Base-by-base conservation (phyloP, 495 filamentous ascomycete species). In the Penicillium paradoxum region DNA sequence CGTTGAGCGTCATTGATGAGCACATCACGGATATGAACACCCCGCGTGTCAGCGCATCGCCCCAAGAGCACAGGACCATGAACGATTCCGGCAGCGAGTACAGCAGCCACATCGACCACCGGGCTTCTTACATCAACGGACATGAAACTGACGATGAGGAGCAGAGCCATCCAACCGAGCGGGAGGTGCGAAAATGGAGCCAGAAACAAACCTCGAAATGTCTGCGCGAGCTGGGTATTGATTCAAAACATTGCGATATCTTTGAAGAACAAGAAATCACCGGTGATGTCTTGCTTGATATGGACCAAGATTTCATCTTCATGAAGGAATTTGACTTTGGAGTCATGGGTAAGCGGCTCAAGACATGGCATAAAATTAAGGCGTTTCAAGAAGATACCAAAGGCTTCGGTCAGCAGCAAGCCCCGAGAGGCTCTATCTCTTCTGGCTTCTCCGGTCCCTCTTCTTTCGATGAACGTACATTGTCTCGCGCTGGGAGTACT, bases 241-340 rank as follows among this genome's bases (percentile, higher is more conserved):
- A 97, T 58, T 77, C 81, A 37, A 81, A 79, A 46, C 91, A 96
- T 55, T 97, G 95, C 66, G 86, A 92, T 38, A 86, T 97, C 9
- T 99, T 99, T 60, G 79, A 86, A 57, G 91, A 97, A 58, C 91
- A 99, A 72, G 95, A 99, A 68, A 96, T 99, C 49, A 83, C 87
- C 11, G 95, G 95, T 32, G 90, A 97, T 55, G 90, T 97, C 11
- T 71, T 99, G 14, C 72, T 99, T 44, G 89, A 89, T 18, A 95
- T 99, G 91, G 87, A 95, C 55, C 95, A 97, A 66, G 83, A 87
- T 22, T 90, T 90, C 29, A 69, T 97, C 3, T 91, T 96, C 65
- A 83, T 97, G 71, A 96, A 96, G 68, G 92, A 93, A 47, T 90
- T 97, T 56, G 90, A 97, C 46, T 79, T 99, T 58, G 95, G 95